Base-by-base conservation (phyloP, 2,329 filamentous ascomycete genomes). In the Apiospora marii region DNA sequence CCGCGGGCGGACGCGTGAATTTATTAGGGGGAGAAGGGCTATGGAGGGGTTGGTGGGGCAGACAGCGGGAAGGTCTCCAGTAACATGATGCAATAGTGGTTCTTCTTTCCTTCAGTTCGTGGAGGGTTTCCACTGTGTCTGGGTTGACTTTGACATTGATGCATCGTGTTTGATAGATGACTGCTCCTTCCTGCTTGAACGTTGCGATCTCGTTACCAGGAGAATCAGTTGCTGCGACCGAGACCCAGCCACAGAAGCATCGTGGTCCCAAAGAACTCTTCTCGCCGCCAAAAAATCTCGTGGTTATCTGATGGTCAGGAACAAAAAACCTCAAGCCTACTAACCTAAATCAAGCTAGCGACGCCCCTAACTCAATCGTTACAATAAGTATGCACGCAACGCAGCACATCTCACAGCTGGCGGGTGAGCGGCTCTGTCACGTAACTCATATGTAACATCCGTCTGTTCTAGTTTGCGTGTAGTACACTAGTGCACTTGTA, bases 21-120 rank as follows among this genome's bases (percentile, higher is more conserved):
- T 69, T 69, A 69, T 69, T 19, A 46, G 34, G 43, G 43, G 48
- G 44, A 37, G 24, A 10, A n/a, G 16, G 44, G 14, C 49, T 41
- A 37, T 69, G 67, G 67, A 69, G 67, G 67, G 67, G 67, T 69
- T 69, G 37, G 67, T 49, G 67, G 67, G 67, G 67, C 67, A 49
- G 43, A 48, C 24, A 37, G 58, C 19, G 16, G 8, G 58, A 22
- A 30, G n/a, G 30, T 37, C 34, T 61, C 53, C 53, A 61, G 53
- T 61, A 61, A 37, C 53, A 61, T 61, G 58, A 64, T 64, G 58
- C 58, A 64, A 64, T 64, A 64, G 58, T 41, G 58, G 58, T n/a
- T n/a, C 34, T 37, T 41, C 22, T 34, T 30, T 30, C 27, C 53
- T 61, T 37, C 53, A 22, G 34, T 37, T 13, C 53, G 53, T 4